phyloP scores from a whole-genome alignment of 768 basidiomycete genomes.

The Strobilomyces dryophilus region DNA sequence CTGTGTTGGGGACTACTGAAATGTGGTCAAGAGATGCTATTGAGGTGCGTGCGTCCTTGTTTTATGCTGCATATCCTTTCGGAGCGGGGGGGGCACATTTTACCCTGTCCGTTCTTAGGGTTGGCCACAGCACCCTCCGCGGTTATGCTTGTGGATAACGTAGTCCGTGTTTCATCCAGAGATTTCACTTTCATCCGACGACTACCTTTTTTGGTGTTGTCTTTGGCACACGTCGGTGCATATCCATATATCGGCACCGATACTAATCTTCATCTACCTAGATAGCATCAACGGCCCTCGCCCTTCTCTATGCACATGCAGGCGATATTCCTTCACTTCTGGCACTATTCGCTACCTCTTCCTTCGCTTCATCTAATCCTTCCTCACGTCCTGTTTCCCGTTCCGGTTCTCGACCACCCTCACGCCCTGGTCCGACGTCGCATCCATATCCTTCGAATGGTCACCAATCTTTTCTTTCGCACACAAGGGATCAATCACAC shows the following conservation, averaged over 20 bases:
- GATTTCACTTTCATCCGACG: slow-evolving; percentile 30
- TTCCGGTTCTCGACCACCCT: slow-evolving; percentile 20
- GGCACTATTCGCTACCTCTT: slow-evolving; percentile 14
- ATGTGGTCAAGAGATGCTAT: slow-evolving; percentile 61
- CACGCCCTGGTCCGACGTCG: slow-evolving; percentile 18
- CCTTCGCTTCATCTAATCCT: slow-evolving; percentile 1
- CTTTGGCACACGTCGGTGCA: neutral
- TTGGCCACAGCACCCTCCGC: neutral
- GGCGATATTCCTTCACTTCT: slow-evolving; percentile 21
- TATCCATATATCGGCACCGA: neutral
- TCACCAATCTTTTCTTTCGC: slow-evolving; percentile 6
- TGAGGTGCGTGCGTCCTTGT: slow-evolving; percentile 18
- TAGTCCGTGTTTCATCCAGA: slow-evolving; percentile 35
- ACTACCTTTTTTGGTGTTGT: neutral
- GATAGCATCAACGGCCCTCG: slow-evolving; percentile 29
- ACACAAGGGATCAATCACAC: slow-evolving; percentile 7
- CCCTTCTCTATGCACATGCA: slow-evolving; percentile 25
- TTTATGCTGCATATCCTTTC: slow-evolving; percentile 3
- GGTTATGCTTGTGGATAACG: neutral
- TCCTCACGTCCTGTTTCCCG: slow-evolving; percentile 20
- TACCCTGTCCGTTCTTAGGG: slow-evolving; percentile 44
- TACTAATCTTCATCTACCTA: slow-evolving; percentile 20
- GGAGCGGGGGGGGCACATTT: slow-evolving; percentile 36
- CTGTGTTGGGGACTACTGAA: slow-evolving; percentile 30
- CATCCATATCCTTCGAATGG: slow-evolving; percentile 5